These are phyloP conservation scores for Parmelia sp. DNA, from an alignment of 495 filamentous ascomycete species.

Conservation along the genomic window DNA sequence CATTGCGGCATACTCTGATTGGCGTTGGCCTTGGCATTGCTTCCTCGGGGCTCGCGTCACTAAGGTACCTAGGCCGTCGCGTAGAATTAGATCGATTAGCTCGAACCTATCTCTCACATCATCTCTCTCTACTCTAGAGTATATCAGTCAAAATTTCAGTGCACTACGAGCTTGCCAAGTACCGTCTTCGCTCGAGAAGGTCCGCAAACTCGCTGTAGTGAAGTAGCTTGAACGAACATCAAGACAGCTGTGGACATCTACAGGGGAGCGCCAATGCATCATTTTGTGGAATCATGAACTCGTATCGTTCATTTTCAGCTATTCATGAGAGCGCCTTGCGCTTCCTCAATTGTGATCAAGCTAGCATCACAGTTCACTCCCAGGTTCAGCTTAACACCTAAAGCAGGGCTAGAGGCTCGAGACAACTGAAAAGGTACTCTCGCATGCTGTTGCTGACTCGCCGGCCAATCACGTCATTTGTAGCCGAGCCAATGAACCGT, in stretches of 20 bases:
- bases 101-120: too few species aligned
- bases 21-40: slow-evolving; percentile 1
- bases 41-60: not conserved
- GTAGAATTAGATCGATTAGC: too few species aligned
- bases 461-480: not conserved
- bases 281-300: not conserved
- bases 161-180: not conserved
- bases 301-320: not conserved
- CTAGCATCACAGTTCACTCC: not conserved
- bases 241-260: not conserved
- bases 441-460: not conserved
- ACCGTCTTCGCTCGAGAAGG: not conserved
- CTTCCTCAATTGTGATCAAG: not conserved
- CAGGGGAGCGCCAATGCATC: not conserved
- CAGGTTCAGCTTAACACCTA: not conserved
- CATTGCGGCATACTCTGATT: too few species aligned
- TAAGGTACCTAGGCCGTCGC: too few species aligned
- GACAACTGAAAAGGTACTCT: not conserved
- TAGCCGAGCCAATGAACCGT: not conserved
- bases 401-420: not conserved
- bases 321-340: not conserved
- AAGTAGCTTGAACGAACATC: not conserved
- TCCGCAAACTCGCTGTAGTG: not conserved
- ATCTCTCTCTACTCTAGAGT: too few species aligned
- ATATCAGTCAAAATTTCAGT: too few species aligned